Conservation (phyloP, 2,329 filamentous ascomycete species). For the Ramularia collo-cygni region DNA sequence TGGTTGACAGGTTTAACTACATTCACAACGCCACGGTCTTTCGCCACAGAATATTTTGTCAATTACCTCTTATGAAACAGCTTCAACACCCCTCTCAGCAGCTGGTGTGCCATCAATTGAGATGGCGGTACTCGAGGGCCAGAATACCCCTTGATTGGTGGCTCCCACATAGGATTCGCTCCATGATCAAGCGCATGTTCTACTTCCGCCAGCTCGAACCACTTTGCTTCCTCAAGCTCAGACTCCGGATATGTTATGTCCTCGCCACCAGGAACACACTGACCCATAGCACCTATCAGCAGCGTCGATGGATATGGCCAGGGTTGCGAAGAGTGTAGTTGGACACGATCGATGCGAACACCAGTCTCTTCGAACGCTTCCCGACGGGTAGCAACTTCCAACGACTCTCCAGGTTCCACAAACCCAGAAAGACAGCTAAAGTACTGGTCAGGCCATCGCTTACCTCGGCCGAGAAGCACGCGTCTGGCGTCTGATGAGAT, state of each 20-base stretch:
- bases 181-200: constrained; percentile 18
- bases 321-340: constrained; percentile 77
- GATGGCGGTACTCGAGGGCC: constrained; percentile 16
- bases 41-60: too few relatives aligned
- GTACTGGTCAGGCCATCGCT: constrained; percentile 20
- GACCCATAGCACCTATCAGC: constrained; percentile 57
- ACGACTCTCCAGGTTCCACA: constrained; percentile 75
- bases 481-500: constrained; percentile 18
- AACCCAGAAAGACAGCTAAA: constrained; percentile 49
- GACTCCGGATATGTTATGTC: constrained; percentile 20
- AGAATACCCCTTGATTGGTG: constrained; percentile 17
- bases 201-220: constrained; percentile 20
- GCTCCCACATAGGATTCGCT: constrained; percentile 21
- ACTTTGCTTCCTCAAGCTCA: constrained; percentile 19
- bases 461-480: constrained; percentile 16
- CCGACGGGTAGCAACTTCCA: constrained; percentile 75
- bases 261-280: constrained; percentile 16
- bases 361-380: constrained; percentile 86
- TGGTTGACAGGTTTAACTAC: too few relatives aligned
- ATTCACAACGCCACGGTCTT: too few relatives aligned
- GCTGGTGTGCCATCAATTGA: constrained; percentile 20
- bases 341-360: constrained; percentile 66
- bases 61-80: constrained; percentile 9
- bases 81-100: constrained; percentile 16
- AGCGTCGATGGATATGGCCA: constrained; percentile 82